Conservation (phyloP, 1,284 basidiomycete genomes). For the Coriolopsis trogii region DNA sequence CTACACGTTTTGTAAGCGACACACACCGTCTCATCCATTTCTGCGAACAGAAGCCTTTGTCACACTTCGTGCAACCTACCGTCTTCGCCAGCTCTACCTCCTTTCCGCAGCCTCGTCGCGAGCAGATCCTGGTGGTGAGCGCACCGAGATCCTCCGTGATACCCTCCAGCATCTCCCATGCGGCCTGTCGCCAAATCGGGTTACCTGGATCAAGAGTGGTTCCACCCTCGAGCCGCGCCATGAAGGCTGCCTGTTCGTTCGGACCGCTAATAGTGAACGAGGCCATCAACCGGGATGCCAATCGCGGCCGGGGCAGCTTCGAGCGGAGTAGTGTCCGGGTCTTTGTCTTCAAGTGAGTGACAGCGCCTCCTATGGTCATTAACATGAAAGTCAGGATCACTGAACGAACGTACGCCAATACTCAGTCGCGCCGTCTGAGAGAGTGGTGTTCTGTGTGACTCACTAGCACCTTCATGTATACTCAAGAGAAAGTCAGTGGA, state of each 20-base stretch:
- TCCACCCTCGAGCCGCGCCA: not conserved
- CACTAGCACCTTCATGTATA: not conserved
- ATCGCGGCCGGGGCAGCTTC: constrained; percentile 2
- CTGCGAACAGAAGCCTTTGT: not conserved
- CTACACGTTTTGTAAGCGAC: not conserved
- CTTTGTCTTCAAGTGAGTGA: constrained; percentile 1
- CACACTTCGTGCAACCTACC: not conserved
- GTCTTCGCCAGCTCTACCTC: not conserved
- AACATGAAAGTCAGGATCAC: not conserved
- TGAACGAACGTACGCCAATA: not conserved
- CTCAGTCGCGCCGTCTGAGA: no score
- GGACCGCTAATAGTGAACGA: not conserved
- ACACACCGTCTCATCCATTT: not conserved
- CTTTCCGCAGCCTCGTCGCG: constrained; percentile 1
- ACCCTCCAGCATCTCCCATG: constrained; percentile 2
- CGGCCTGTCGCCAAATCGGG: constrained; percentile 6
- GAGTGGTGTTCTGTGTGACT: not conserved
- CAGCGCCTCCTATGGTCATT: not conserved
- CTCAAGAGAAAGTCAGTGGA: not conserved
- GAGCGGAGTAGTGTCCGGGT: not conserved
- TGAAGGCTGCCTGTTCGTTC: not conserved
- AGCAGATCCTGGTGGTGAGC: not conserved
- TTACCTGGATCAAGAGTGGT: not conserved
- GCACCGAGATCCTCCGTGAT: not conserved
- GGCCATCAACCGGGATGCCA: not conserved